Evolutionary conservation across 768 basidiomycete genomes (phyloP).

Genomic region (Gymnopilus junonius): DNA sequence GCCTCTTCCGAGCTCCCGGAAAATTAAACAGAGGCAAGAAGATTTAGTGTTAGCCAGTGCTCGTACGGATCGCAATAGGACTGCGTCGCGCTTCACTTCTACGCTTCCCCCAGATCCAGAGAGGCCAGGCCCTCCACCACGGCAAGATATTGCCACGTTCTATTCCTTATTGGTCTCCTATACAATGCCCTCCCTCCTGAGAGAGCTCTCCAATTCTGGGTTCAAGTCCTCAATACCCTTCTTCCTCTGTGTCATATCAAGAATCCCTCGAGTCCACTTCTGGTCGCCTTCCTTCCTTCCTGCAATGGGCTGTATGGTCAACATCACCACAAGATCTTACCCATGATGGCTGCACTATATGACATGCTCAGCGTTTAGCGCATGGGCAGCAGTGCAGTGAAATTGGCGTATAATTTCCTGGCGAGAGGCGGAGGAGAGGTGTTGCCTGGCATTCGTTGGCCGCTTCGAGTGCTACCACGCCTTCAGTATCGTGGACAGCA

Average conservation of each 20-base stretch:
- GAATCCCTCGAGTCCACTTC: constrained; percentile 62
- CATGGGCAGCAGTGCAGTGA: constrained; percentile 87
- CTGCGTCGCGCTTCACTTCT: constrained; percentile 51
- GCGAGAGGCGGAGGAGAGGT: constrained; percentile 76
- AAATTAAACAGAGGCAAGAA: constrained; percentile 90
- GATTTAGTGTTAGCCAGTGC: constrained; percentile 74
- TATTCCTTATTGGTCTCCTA: constrained; percentile 84
- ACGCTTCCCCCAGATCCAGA: constrained; percentile 46
- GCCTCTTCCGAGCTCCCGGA: constrained; percentile 82
- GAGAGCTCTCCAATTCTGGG: constrained; percentile 87
- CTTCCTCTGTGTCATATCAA: constrained; percentile 50
- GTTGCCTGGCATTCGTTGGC: constrained; percentile 60
- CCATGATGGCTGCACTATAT: constrained; percentile 80
- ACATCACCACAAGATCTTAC: constrained; percentile 73
- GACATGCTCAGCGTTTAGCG: constrained; percentile 85
- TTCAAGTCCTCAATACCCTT: constrained; percentile 51
- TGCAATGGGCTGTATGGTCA: constrained; percentile 92
- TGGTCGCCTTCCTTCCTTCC: constrained; percentile 55
- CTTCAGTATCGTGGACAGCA: constrained; percentile 76
- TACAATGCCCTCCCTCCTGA: constrained; percentile 78
- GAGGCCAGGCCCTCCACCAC: constrained; percentile 47
- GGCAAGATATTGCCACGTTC: constrained; percentile 85
- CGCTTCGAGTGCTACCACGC: constrained; percentile 51
- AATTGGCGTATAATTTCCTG: constrained; percentile 87
- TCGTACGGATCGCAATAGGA: constrained; percentile 64